Base-by-base conservation (phyloP, 306 rosid genomes). In the Carpinus fangiana region DNA sequence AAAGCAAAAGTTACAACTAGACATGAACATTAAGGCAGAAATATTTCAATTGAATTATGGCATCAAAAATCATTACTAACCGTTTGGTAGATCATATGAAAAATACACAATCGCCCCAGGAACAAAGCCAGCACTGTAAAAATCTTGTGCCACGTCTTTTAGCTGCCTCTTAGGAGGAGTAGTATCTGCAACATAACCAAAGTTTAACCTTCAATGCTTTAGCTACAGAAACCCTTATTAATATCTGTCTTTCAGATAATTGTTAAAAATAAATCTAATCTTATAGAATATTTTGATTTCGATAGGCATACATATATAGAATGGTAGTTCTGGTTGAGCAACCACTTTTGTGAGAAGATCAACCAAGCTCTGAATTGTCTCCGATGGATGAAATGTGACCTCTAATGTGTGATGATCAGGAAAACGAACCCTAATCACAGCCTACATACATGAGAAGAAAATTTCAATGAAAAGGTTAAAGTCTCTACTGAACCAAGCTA, bases 61-160 rank as follows among this genome's bases (percentile, higher is more conserved):
- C 41, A 60, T 21, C 23, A 38, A 64, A 73, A 78, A 75, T 59
- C 75, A 20, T 8, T 68, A 78, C 90, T 69, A 69, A 91, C 99
- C 98, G 82, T 82, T 85, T 18, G 90, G 88, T 75, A 76, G 72
- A 83, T 85, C 82, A 50, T 89, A 89, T 10, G 97, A 78, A 69
- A 96, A 96, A 80, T 96, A 93, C 57, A 96, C 90, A 20, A 96
- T 86, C 55, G 98, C 99, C 51, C 98, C 98, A 3, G 99, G 99
- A 76, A 87, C 84, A 86, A 93, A 96, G 41, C 96, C 98, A 76
- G 91, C 91, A 62, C 80, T 68, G 81, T 85, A 89, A 52, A 93
- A 96, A 79, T 96, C 98, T 73, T 82, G 96, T 6, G 96, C 77
- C 84, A 75, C 54, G 76, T 91, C 92, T 76, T 86, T 89, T 74